A percentile compares a stretch with the other conserved stretches of the same genome.
phyloP scores from a whole-genome alignment of 306 rosid genomes.

The Arachis stenosperma region DNA sequence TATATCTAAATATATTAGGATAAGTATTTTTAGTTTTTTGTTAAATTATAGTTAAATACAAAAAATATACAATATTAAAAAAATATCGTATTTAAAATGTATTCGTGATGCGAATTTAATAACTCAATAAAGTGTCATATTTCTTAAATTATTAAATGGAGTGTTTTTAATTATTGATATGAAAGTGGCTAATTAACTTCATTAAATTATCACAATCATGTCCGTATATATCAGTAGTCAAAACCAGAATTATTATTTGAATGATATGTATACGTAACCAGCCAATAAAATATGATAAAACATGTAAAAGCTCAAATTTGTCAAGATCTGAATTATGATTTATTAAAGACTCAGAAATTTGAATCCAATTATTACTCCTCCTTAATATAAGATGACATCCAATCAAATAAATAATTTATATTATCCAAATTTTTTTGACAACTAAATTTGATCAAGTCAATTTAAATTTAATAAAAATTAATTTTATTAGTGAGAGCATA shows the following conservation, averaged over 20 bases:
- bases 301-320: constrained; percentile 31
- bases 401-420: no score
- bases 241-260: constrained; percentile 1
- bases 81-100: no score
- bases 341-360: not conserved
- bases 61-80: no score
- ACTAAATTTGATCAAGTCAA: no score
- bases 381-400: not conserved
- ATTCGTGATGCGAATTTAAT: no score
- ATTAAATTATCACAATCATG: not conserved
- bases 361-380: not conserved
- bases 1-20: no score
- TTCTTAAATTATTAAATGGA: constrained; percentile 12
- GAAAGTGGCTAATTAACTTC: not conserved
- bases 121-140: no score
- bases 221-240: constrained; percentile 19
- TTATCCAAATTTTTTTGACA: no score
- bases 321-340: constrained; percentile 28
- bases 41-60: no score
- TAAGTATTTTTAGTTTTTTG: no score
- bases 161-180: not conserved
- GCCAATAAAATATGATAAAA: constrained; percentile 11
- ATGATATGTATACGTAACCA: not conserved
- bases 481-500: no score
- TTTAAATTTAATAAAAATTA: no score